These are phyloP conservation scores for Xylariaceae sp. DNA, from an alignment of 2,329 filamentous ascomycete genomes.

Conservation along the genomic window DNA sequence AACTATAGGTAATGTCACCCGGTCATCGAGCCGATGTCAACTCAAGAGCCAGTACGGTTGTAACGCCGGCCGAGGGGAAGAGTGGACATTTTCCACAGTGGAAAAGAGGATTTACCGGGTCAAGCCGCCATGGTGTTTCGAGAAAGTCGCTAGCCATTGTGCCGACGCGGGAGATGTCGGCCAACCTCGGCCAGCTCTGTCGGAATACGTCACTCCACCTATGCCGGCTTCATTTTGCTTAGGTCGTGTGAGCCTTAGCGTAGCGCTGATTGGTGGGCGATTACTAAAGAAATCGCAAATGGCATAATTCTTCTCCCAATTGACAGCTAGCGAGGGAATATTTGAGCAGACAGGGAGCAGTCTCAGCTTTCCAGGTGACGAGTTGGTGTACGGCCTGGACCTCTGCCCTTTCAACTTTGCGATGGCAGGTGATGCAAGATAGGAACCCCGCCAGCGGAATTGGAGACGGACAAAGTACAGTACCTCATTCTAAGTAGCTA, in stretches of 20 bases:
- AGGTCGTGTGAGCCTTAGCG: slow-evolving; percentile 19
- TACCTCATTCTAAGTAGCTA: too few species aligned
- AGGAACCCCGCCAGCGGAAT: too few species aligned
- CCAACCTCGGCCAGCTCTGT: slow-evolving; percentile 29
- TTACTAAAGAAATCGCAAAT: slow-evolving; percentile 15
- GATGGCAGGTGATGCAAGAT: too few species aligned
- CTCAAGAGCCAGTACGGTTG: background rate
- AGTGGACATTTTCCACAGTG: slow-evolving; percentile 23
- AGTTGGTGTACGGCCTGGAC: too few species aligned
- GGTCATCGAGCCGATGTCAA: slow-evolving; percentile 8
- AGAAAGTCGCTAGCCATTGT: slow-evolving; percentile 21
- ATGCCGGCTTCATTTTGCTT: slow-evolving; percentile 3
- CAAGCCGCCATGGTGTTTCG: slow-evolving; percentile 23
- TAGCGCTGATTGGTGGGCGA: slow-evolving; percentile 18
- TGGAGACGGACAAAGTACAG: too few species aligned
- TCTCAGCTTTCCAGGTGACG: too few species aligned
- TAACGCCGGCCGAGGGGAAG: slow-evolving; percentile 33
- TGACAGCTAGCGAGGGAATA: too few species aligned
- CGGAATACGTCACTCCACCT: slow-evolving; percentile 32
- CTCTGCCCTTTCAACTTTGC: too few species aligned
- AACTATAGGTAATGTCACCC: too few species aligned
- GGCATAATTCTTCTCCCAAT: background rate
- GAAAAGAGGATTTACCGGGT: slow-evolving; percentile 45
- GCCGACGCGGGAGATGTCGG: slow-evolving; percentile 42
- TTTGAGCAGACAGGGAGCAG: too few species aligned